phyloP scores from a whole-genome alignment of 2,329 filamentous ascomycete genomes.

The Colletotrichum incanum region DNA sequence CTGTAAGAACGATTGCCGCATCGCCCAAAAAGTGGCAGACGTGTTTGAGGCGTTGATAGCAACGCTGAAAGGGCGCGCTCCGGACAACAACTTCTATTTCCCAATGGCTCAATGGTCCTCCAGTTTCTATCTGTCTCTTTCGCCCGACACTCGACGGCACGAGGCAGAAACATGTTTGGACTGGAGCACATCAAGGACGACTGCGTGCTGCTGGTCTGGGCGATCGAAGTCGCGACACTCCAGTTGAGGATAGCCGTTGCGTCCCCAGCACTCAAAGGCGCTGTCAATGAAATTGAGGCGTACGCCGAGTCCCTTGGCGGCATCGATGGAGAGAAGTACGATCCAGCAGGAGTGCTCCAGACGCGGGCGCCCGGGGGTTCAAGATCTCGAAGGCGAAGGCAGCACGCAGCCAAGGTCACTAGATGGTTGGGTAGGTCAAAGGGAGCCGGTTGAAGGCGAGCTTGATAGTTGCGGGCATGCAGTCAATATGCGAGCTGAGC shows the following conservation, averaged over 20 bases:
- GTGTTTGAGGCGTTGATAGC: conserved; percentile 39
- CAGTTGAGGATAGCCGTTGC: conserved; percentile 6
- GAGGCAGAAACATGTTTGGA: conserved; percentile 32
- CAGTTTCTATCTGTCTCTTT: background rate
- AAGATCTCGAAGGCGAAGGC: conserved; percentile 6
- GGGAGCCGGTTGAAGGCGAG: too few relatives aligned
- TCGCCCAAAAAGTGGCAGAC: conserved; percentile 37
- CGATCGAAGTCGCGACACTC: background rate
- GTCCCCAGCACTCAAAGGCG: background rate
- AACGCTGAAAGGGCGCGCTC: background rate
- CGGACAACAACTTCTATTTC: background rate
- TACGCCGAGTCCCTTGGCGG: conserved; percentile 1
- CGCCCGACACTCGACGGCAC: conserved; percentile 5
- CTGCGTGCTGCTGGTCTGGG: conserved; percentile 29
- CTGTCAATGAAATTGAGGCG: conserved; percentile 5
- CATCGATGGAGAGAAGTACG: conserved; percentile 31
- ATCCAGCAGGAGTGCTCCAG: conserved; percentile 1
- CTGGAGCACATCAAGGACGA: conserved; percentile 33
- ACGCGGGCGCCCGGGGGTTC: background rate
- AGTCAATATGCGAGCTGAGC: background rate
- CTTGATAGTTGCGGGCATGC: background rate
- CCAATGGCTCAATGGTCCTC: conserved; percentile 5
- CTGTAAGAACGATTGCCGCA: conserved; percentile 44
- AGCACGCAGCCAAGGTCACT: background rate
- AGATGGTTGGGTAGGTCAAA: background rate